Evolutionary conservation across 306 rosid genomes (phyloP).

Genomic region (Ormosia emarginata): DNA sequence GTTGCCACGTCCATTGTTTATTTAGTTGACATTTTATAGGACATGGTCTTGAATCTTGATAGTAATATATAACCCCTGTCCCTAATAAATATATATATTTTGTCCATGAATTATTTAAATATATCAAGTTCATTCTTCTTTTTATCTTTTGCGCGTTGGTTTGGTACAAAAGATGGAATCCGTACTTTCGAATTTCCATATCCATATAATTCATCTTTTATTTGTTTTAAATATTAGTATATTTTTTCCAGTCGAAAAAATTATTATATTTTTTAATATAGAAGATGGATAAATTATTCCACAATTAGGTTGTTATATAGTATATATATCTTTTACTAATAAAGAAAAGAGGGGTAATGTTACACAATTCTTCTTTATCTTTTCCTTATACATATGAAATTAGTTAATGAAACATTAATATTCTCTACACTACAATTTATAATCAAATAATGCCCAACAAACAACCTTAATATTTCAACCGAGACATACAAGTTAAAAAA

Average conservation of each 20-base stretch:
- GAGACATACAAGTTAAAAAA: no score
- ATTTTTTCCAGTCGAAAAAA: no score
- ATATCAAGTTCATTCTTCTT: conserved; percentile 9
- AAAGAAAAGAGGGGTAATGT: not conserved
- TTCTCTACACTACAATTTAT: not conserved
- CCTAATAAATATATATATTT: not conserved
- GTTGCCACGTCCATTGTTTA: conserved; percentile 50
- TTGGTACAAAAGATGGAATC: conserved; percentile 2
- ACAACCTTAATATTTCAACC: not conserved
- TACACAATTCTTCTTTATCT: not conserved
- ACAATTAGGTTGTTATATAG: not conserved
- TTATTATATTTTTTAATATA: not conserved
- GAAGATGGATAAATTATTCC: not conserved
- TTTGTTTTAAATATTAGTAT: not conserved
- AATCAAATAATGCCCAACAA: not conserved
- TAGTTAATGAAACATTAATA: not conserved
- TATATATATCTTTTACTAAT: not conserved
- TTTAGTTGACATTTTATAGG: conserved; percentile 32
- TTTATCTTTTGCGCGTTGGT: conserved; percentile 16
- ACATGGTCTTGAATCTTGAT: conserved; percentile 8
- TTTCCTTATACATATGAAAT: not conserved
- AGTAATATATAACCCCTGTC: not conserved
- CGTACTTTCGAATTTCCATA: not conserved
- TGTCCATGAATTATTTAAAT: not conserved
- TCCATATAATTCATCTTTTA: not conserved